A percentile compares a stretch with the other conserved stretches of the same genome.
These are phyloP conservation scores for Aspergillus fijiensis DNA, from an alignment of 2,329 filamentous ascomycete genomes.

Conservation along the genomic window DNA sequence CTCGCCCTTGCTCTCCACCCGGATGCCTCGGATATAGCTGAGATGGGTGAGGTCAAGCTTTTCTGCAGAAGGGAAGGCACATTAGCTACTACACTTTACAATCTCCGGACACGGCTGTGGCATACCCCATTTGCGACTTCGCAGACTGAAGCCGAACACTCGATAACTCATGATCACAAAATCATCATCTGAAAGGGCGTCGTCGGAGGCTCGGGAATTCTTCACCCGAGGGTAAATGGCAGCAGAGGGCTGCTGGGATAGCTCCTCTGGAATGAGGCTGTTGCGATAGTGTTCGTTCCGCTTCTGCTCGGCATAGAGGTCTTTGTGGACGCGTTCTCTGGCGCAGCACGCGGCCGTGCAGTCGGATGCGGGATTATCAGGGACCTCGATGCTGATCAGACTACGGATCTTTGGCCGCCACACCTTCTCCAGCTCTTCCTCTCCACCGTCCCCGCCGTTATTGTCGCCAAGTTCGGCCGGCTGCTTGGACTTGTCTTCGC, in stretches of 20 bases:
- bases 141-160: background rate
- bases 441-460: background rate
- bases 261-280: background rate
- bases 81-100: background rate
- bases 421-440: background rate
- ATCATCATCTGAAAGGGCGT: background rate
- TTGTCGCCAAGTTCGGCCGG: background rate
- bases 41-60: background rate
- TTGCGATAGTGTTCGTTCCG: background rate
- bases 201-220: background rate
- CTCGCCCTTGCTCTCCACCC: background rate
- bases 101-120: background rate
- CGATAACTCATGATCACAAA: background rate
- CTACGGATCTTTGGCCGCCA: background rate
- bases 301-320: background rate
- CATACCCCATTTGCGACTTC: background rate
- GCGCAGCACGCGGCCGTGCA: background rate
- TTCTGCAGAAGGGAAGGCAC: background rate
- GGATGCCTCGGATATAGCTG: background rate
- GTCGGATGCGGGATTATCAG: background rate
- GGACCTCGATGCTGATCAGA: background rate
- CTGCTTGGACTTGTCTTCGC: background rate
- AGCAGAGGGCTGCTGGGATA: background rate
- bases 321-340: background rate
- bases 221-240: background rate